Conservation (phyloP, 805 yeast genomes). For the Starmerella bacillaris region DNA sequence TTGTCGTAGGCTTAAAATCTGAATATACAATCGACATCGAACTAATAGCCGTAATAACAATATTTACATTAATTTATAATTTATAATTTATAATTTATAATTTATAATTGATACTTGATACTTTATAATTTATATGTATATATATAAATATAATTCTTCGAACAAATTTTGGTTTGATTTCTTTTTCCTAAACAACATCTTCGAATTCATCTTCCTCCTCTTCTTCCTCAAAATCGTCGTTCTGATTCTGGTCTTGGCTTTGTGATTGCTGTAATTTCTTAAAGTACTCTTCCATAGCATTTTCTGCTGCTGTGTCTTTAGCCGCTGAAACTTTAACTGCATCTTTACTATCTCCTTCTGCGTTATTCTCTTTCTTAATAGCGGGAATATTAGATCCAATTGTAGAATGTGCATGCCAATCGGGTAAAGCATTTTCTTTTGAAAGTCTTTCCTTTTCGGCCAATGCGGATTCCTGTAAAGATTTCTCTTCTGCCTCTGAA, state of each 20-base stretch:
- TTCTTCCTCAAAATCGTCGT: constrained; percentile 14
- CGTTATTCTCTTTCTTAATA: constrained; percentile 1
- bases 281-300: constrained; percentile 19
- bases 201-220: constrained; percentile 19
- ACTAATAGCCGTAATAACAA: no score
- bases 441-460: constrained; percentile 50
- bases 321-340: background rate
- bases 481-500: constrained; percentile 68
- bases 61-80: no score
- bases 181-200: constrained; percentile 16
- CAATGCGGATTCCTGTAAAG: constrained; percentile 48
- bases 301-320: constrained; percentile 9
- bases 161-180: no score
- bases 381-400: constrained; percentile 34
- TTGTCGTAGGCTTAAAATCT: no score
- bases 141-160: no score
- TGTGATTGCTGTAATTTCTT: constrained; percentile 16
- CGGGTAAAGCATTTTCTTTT: constrained; percentile 86
- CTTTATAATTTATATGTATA: no score
- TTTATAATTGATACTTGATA: no score
- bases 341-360: background rate
- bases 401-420: constrained; percentile 88
- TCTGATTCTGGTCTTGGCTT: constrained; percentile 5
- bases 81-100: no score
- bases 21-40: no score